phyloP scores from a whole-genome alignment of 495 filamentous ascomycete genomes.

The Cetradonia linearis region DNA sequence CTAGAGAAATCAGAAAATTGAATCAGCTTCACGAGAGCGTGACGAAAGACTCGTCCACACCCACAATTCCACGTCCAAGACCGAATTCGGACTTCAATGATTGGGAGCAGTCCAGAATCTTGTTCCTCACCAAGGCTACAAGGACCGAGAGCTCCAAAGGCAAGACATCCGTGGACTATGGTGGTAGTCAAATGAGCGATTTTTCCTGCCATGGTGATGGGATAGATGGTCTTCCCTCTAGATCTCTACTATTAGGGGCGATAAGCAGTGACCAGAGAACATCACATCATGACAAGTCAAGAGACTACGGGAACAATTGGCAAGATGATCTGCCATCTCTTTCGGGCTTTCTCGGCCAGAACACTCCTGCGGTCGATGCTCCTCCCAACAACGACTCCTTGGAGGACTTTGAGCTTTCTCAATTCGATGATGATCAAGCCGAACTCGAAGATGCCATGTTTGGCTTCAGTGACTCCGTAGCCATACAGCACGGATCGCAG shows the following conservation, averaged over 20 bases:
- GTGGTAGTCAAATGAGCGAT: constrained; percentile 1
- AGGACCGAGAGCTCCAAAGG: constrained; percentile 1
- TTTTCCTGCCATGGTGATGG: constrained; percentile 20
- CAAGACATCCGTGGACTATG: constrained; percentile 31
- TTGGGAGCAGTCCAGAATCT: constrained; percentile 19
- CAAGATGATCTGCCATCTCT: constrained; percentile 8
- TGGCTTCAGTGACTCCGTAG: constrained; percentile 18
- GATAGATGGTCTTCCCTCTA: constrained; percentile 37
- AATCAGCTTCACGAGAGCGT: constrained; percentile 31
- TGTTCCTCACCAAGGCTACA: constrained; percentile 10
- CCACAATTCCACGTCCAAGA: constrained; percentile 28
- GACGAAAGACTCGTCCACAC: constrained; percentile 19
- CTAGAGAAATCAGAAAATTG: constrained; percentile 27
- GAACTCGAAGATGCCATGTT: constrained; percentile 20
- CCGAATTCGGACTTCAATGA: constrained; percentile 27
- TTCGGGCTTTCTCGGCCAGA: constrained; percentile 1
- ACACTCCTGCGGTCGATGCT: background rate
- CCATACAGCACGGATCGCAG: constrained; percentile 6
- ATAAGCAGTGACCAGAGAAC: background rate
- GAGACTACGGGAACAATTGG: constrained; percentile 2
- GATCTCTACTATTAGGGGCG: constrained; percentile 26
- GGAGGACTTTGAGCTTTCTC: constrained; percentile 2
- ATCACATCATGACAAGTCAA: background rate
- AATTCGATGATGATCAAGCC: background rate
- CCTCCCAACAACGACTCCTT: background rate